Evolutionary conservation across 768 basidiomycete species (phyloP).

Genomic region (Naganishia onofrii): DNA sequence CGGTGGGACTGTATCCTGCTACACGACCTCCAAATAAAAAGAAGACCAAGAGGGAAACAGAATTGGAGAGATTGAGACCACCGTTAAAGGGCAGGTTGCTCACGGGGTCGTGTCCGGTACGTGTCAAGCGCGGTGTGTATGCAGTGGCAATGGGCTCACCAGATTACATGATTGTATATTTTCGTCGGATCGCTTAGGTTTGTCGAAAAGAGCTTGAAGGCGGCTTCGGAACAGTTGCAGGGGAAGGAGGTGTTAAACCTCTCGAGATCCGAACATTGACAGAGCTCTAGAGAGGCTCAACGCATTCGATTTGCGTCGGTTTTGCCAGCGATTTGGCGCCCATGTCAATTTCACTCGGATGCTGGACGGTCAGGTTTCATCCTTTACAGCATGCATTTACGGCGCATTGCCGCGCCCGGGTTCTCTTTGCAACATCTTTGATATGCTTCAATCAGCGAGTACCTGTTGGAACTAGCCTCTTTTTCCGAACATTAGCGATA

Average conservation of each 20-base stretch:
- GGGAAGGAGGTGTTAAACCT: slow-evolving; percentile 31
- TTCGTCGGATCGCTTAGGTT: slow-evolving; percentile 14
- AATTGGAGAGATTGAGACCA: slow-evolving; percentile 14
- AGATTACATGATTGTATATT: too few relatives aligned
- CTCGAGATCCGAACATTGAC: slow-evolving; percentile 28
- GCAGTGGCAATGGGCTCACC: neutral
- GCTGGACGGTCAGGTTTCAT: neutral
- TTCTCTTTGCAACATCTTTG: neutral
- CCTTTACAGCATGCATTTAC: neutral
- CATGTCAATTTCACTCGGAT: neutral
- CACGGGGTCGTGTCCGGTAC: slow-evolving; percentile 26
- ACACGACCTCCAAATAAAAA: neutral
- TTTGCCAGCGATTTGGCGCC: neutral
- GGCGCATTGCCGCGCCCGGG: neutral
- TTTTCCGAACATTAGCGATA: neutral
- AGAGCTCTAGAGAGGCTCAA: neutral
- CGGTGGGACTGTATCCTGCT: slow-evolving; percentile 21
- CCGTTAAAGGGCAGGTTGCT: slow-evolving; percentile 20
- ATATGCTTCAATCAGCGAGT: neutral
- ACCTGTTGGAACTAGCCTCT: neutral
- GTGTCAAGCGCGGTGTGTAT: neutral
- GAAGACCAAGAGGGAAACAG: slow-evolving; percentile 10
- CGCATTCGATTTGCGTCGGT: neutral
- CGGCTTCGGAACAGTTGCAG: slow-evolving; percentile 26
- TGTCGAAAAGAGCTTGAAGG: slow-evolving; percentile 31